Evolutionary conservation across 2,329 filamentous ascomycete genomes (phyloP).

Genomic region (Xylaria sp.): DNA sequence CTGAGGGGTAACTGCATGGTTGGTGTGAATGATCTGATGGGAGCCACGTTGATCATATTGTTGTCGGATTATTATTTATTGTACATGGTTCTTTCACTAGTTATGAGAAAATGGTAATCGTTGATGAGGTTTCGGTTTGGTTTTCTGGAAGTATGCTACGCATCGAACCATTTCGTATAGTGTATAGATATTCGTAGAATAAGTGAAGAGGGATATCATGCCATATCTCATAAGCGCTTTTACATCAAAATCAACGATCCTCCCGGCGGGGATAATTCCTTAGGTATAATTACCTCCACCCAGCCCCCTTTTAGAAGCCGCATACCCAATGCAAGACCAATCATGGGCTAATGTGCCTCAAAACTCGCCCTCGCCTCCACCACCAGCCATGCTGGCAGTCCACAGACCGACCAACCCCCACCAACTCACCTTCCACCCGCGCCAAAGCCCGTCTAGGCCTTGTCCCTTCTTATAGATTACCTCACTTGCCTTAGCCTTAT

Average conservation of each 20-base stretch:
- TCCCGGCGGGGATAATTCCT: neutral
- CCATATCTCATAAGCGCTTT: conserved; percentile 53
- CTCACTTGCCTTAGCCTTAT: conserved; percentile 54
- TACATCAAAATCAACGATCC: conserved; percentile 21
- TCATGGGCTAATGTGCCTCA: conserved; percentile 45
- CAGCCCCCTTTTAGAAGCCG: neutral
- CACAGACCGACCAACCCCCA: conserved; percentile 81
- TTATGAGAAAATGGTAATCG: neutral
- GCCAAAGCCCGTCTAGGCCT: conserved; percentile 74
- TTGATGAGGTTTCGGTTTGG: neutral
- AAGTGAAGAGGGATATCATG: conserved; percentile 55
- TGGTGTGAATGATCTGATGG: conserved; percentile 24
- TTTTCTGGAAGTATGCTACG: conserved; percentile 9
- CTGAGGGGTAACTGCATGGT: conserved; percentile 3
- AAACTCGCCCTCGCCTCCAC: conserved; percentile 70
- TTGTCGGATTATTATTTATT: neutral
- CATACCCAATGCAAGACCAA: conserved; percentile 5
- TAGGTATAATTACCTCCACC: neutral
- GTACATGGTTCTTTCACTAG: neutral
- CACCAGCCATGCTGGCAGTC: conserved; percentile 73
- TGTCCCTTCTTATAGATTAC: conserved; percentile 69
- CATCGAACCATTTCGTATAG: conserved; percentile 5
- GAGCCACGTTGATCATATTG: conserved; percentile 16
- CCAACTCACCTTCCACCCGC: conserved; percentile 82
- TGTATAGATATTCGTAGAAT: conserved; percentile 36